phyloP scores from a whole-genome alignment of 306 rosid species.

The Ammopiptanthus mongolicus region DNA sequence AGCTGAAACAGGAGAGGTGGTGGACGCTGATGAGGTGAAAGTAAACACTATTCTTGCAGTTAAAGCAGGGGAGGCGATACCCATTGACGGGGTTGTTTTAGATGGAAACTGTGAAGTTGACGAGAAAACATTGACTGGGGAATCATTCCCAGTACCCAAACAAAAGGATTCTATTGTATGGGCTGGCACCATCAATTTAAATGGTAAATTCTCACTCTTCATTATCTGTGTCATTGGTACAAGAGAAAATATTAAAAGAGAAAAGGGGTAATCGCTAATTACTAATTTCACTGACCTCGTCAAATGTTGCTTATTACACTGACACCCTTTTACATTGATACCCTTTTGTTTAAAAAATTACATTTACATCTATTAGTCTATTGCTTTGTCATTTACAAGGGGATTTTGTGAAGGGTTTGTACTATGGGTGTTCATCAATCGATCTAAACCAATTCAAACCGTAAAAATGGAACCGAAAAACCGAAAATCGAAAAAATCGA shows the following conservation, averaged over 20 bases:
- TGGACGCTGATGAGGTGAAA: conserved; percentile 76
- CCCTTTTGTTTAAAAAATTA: too few species aligned
- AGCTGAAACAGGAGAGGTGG: conserved; percentile 77
- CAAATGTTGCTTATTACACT: too few species aligned
- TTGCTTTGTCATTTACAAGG: too few species aligned
- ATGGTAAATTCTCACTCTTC: conserved; percentile 42
- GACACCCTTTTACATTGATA: too few species aligned
- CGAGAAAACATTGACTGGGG: conserved; percentile 86
- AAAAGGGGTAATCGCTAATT: not conserved
- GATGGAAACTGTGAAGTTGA: conserved; percentile 86
- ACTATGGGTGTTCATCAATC: too few species aligned
- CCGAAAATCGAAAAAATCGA: too few species aligned
- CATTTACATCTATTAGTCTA: too few species aligned
- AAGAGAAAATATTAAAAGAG: not conserved
- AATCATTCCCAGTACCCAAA: conserved; percentile 85
- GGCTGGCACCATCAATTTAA: conserved; percentile 92
- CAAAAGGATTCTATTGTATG: conserved; percentile 68
- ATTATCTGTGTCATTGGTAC: not conserved
- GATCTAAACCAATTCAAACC: too few species aligned
- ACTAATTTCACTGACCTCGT: too few species aligned
- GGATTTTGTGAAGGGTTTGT: too few species aligned
- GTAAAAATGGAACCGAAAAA: too few species aligned
- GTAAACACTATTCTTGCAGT: conserved; percentile 63
- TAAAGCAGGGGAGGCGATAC: conserved; percentile 86
- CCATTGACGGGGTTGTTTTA: conserved; percentile 80